phyloP scores from a whole-genome alignment of 1,139 yeast species.

The Saccharomyces hybrid region DNA sequence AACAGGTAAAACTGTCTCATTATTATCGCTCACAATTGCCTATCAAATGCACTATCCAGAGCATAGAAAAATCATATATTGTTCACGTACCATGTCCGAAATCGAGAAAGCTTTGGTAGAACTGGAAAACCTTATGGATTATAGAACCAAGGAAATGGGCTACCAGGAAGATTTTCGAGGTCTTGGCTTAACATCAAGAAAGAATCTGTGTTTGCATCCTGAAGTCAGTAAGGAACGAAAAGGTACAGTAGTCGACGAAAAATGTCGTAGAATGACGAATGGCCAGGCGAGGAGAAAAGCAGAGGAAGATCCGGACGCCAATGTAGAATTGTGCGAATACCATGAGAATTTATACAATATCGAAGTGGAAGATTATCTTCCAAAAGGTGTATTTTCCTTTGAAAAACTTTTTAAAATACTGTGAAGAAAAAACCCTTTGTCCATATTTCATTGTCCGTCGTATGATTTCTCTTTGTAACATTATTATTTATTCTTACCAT shows the following conservation, averaged over 20 bases:
- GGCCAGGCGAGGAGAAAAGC: slow-evolving; percentile 72
- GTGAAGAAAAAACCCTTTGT: slow-evolving; percentile 74
- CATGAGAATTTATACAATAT: slow-evolving; percentile 82
- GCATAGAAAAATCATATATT: slow-evolving; percentile 86
- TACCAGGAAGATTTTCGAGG: slow-evolving; percentile 85
- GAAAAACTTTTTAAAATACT: slow-evolving; percentile 68
- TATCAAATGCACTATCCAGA: slow-evolving; percentile 95
- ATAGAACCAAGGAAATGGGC: slow-evolving; percentile 73
- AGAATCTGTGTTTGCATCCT: slow-evolving; percentile 88
- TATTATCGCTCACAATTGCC: slow-evolving; percentile 84
- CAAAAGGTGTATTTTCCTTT: slow-evolving; percentile 90
- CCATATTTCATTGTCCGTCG: slow-evolving; percentile 97
- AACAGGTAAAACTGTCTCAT: slow-evolving; percentile 92
- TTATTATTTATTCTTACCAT: slow-evolving; percentile 92
- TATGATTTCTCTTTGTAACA: slow-evolving; percentile 92
- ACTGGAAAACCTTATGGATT: slow-evolving; percentile 80
- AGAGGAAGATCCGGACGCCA: slow-evolving; percentile 51
- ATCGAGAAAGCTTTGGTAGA: slow-evolving; percentile 95
- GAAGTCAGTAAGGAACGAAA: slow-evolving; percentile 77
- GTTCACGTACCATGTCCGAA: slow-evolving; percentile 99
- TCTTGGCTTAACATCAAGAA: slow-evolving; percentile 86
- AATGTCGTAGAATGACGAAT: slow-evolving; percentile 88
- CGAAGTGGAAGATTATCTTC: slow-evolving; percentile 83
- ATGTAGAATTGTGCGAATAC: slow-evolving; percentile 63
- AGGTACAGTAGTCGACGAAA: slow-evolving; percentile 93